phyloP scores from a whole-genome alignment of 176 grass and related monocot species.

The Oryza australiensis region DNA sequence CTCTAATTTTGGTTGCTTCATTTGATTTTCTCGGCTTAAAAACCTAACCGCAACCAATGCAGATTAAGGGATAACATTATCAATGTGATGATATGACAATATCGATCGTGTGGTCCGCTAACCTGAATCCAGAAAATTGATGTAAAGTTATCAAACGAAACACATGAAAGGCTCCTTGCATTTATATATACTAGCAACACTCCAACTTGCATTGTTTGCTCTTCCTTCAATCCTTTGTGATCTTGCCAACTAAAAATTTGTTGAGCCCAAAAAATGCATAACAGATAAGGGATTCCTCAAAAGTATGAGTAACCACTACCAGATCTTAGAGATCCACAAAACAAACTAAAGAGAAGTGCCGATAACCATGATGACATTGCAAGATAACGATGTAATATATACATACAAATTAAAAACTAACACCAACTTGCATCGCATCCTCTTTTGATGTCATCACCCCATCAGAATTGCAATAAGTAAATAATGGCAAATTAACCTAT shows the following conservation, averaged over 20 bases:
- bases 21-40: too few relatives aligned
- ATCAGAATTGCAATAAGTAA: constrained; percentile 31
- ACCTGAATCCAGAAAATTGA: neutral
- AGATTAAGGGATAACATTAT: neutral
- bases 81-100: neutral
- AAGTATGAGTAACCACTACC: constrained; percentile 37
- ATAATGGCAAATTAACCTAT: neutral
- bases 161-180: constrained; percentile 6
- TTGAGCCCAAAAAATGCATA: constrained; percentile 4
- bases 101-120: neutral
- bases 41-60: too few relatives aligned
- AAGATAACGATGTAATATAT: constrained; percentile 47
- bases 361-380: constrained; percentile 42
- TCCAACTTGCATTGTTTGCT: constrained; percentile 6
- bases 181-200: neutral
- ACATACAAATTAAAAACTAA: constrained; percentile 20
- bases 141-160: constrained; percentile 1
- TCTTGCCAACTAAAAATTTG: neutral
- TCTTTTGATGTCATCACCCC: constrained; percentile 36
- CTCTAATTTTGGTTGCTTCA: too few relatives aligned
- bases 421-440: constrained; percentile 40
- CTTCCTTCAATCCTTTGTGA: constrained; percentile 1
- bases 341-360: constrained; percentile 25
- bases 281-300: constrained; percentile 23
- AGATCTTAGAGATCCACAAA: constrained; percentile 25